These are phyloP conservation scores for Paxillus ammoniavirescens DNA, from an alignment of 768 basidiomycete species.

Conservation along the genomic window DNA sequence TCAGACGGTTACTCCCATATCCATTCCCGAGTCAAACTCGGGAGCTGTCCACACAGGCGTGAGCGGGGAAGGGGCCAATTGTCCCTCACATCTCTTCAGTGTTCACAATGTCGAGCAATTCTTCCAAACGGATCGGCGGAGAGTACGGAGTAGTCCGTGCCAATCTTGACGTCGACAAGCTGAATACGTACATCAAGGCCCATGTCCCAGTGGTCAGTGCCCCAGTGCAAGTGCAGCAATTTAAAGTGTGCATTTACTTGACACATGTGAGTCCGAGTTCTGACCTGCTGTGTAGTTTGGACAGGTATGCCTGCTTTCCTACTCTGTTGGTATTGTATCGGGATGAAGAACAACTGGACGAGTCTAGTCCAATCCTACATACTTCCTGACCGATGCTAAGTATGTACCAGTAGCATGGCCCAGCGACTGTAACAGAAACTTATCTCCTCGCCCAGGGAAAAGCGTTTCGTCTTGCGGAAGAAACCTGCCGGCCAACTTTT, in stretches of 20 bases:
- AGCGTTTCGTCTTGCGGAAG: conserved; percentile 83
- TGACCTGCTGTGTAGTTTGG: conserved; percentile 60
- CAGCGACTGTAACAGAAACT: conserved; percentile 1
- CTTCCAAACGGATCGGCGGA: conserved; percentile 57
- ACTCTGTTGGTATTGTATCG: not conserved
- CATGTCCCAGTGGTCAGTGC: conserved; percentile 53
- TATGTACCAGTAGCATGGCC: conserved; percentile 31
- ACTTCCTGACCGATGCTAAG: conserved; percentile 82
- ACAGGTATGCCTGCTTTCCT: conserved; percentile 53
- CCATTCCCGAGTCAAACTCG: not conserved
- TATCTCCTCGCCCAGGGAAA: conserved; percentile 35
- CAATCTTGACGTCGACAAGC: conserved; percentile 57
- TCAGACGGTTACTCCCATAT: too few species aligned
- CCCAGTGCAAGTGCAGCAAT: conserved; percentile 85
- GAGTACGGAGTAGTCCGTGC: conserved; percentile 76
- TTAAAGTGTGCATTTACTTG: conserved; percentile 60
- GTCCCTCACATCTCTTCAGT: not conserved
- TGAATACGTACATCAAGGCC: conserved; percentile 64
- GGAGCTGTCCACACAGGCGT: not conserved
- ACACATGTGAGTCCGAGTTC: not conserved
- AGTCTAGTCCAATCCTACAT: conserved; percentile 89
- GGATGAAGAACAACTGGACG: not conserved
- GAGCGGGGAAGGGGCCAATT: not conserved
- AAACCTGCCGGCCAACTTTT: conserved; percentile 88
- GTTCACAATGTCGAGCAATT: conserved; percentile 19